Percentiles rank a stretch among this genome's conserved stretches.
These are phyloP conservation scores for Trifolium fragiferum DNA, from an alignment of 306 rosid genomes.

Conservation along the genomic window DNA sequence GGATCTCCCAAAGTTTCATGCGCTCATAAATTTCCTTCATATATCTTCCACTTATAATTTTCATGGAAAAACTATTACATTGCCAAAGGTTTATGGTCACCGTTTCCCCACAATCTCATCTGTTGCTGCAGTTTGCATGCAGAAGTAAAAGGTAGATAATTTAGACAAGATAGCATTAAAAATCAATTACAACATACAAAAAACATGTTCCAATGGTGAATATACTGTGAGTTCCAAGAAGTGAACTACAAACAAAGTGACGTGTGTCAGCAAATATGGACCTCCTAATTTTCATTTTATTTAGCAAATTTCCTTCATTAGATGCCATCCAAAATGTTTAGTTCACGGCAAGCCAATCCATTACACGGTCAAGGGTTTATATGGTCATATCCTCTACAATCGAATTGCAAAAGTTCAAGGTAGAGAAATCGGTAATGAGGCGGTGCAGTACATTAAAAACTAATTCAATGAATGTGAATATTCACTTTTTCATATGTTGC, in stretches of 20 bases:
- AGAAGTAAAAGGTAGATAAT: neutral
- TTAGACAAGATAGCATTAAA: neutral
- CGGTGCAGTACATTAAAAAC: neutral
- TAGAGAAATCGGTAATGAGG: neutral
- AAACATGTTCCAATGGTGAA: neutral
- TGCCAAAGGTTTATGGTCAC: conserved; percentile 1
- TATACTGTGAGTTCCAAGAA: neutral
- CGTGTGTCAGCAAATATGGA: neutral
- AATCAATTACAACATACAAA: neutral
- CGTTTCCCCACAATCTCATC: conserved; percentile 17
- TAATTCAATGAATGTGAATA: conserved; percentile 18
- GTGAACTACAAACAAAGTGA: neutral
- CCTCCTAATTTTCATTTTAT: neutral
- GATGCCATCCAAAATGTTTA: neutral
- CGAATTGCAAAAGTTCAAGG: neutral
- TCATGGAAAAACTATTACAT: conserved; percentile 15
- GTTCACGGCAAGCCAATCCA: neutral
- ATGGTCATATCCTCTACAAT: neutral
- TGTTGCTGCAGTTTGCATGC: conserved; percentile 3
- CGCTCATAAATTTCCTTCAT: conserved; percentile 13
- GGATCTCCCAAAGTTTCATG: conserved; percentile 17
- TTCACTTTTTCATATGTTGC: conserved; percentile 6
- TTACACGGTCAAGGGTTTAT: neutral
- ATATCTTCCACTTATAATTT: neutral
- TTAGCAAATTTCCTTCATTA: neutral